Percentiles rank a stretch among this genome's conserved stretches.
These are phyloP conservation scores for Sideroxylon spinosum DNA, from an alignment of 179 eudicot species.

Conservation along the genomic window DNA sequence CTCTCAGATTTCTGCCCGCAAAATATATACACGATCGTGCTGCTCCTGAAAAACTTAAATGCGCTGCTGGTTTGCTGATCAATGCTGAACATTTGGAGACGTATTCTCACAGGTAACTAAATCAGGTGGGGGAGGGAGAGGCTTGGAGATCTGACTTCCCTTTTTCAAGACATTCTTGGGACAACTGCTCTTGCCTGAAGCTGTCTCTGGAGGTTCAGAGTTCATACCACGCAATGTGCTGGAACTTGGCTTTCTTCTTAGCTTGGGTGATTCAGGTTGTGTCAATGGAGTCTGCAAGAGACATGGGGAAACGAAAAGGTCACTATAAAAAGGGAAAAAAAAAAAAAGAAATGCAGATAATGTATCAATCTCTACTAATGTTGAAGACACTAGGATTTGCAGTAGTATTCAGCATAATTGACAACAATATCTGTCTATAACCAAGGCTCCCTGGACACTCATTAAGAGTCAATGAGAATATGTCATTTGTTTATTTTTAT, in stretches of 20 bases:
- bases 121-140: slow-evolving; percentile 14
- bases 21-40: not conserved
- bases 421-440: no score
- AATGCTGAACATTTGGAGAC: slow-evolving; percentile 30
- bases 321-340: no score
- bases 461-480: no score
- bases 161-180: slow-evolving; percentile 24
- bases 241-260: slow-evolving; percentile 21
- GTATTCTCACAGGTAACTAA: slow-evolving; percentile 22
- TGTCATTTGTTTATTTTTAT: no score
- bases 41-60: not conserved
- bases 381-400: not conserved
- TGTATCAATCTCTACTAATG: not conserved
- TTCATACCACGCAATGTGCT: slow-evolving; percentile 21
- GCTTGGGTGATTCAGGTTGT: slow-evolving; percentile 21
- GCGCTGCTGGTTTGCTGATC: not conserved
- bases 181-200: slow-evolving; percentile 17
- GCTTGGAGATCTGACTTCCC: slow-evolving; percentile 13
- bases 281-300: slow-evolving; percentile 23
- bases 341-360: not conserved
- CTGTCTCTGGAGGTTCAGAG: slow-evolving; percentile 19
- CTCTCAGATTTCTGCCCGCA: not conserved
- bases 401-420: no score
- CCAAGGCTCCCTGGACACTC: no score
- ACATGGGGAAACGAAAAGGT: not conserved